Base-by-base conservation (phyloP, 768 basidiomycete species). In the Hortiboletus campestris region DNA sequence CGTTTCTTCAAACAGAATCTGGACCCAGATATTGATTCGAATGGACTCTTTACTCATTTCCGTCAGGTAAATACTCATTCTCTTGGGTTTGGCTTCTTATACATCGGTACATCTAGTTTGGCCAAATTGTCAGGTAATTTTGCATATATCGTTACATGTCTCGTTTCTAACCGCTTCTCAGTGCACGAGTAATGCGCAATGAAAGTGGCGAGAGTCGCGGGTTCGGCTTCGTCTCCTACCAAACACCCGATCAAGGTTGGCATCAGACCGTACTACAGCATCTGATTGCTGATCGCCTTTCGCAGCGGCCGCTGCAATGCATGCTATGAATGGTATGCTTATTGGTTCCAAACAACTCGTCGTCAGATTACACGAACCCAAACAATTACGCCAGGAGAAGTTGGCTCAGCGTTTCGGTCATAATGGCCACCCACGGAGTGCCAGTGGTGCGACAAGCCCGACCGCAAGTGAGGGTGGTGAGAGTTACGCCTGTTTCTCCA, bases 171-270 rank as follows among this genome's bases (percentile, higher is more conserved):
- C 36, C 7, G 11, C 22, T 20, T 42, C 35, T n/a, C 51, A 92
- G 91, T 74, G 94, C 94, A 43, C 86, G 93, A 55, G 92, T 95
- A 40, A 94, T 95, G 94, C 84, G 89, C 22, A 91, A 90, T 62
- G 92, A 94, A 65, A 73, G 58, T 55, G 88, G 89, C 34, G 85
- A 87, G 48, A 87, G 88, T 72, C 85, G 90, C 61, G 88, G 93
- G 11, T 96, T 95, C 67, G 94, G 94, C 29, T 96, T 95, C 64
- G 94, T 95, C 41, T 91, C 89, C 3, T 95, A 76, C 72, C 89
- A 92, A 67, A 81, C 83, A 10, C 89, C 92, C 20, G 85, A 88
- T 59, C 88, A 93, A 81, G 91, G 91, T 88, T 59, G 14, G 64
- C 28, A 8, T 49, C 46, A 28, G 39, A 51, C 20, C 46, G 10